Evolutionary conservation across 1,139 yeast genomes (phyloP), one percentile per base, ranked within the genome.

Genomic region (Pichia cactophila): DNA sequence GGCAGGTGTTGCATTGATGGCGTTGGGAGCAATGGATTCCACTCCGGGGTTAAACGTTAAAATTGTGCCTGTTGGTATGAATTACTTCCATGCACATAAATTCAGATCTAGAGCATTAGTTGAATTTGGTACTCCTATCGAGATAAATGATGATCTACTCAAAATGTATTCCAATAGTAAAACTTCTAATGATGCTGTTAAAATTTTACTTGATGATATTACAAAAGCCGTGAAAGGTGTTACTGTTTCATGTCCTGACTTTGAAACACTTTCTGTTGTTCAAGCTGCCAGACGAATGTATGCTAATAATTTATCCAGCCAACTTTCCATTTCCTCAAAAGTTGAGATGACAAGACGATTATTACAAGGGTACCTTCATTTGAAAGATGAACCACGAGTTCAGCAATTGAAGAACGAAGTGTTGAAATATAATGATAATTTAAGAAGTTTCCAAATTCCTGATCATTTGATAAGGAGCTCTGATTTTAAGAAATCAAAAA

Each of bases 1-100:
- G 62, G 97, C 97, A 0, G 98, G 98, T 50, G 97, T 92, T 17
- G 97, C 97, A 2, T 84, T 92, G 47, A 92, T 92, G 97, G 97
- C 97, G 0, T 71, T 92, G 23, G 97, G 97, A 20, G 94, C 97
- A 0, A 77, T 87, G 74, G 86, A 82, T 17, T 73, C 77, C 46
- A 75, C 80, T 53, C 88, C 94, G 0, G 74, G 78, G 42, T 80
- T 85, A 54, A 80, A 81, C 46, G 89, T 92, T 9, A 83, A 84
- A 58, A 86, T 92, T 56, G 95, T 92, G 26, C 97, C 97, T 5
- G 87, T 95, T 58, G 98, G 98, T 39, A 83, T 92, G 92, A 92
- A 92, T 68, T 92, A 92, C 68, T 92, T 92, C 75, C 95, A 88
- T 66, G 92, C 97, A 12, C 95, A 92, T 68, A 87, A 86, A 64